Evolutionary conservation across 1,139 yeast genomes (phyloP).

Genomic region (Sugiyamaella paludigena): DNA sequence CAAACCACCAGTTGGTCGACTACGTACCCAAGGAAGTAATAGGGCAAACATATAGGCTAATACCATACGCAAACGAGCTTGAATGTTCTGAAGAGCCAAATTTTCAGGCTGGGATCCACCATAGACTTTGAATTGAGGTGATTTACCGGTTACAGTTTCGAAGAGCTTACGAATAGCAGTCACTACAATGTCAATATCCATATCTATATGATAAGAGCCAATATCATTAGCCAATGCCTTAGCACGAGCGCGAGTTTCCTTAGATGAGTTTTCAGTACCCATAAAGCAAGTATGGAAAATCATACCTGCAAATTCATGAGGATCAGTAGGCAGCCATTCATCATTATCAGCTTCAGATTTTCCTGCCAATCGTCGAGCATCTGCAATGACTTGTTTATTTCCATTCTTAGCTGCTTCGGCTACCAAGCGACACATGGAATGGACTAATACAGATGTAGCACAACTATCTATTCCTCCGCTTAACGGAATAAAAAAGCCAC

Average conservation of each 20-base stretch:
- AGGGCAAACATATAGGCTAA: constrained; percentile 91
- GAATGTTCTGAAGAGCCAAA: constrained; percentile 90
- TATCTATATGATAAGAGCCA: constrained; percentile 87
- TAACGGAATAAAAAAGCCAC: constrained; percentile 88
- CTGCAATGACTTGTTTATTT: constrained; percentile 69
- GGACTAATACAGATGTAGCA: constrained; percentile 93
- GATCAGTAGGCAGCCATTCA: constrained; percentile 65
- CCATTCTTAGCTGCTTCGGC: constrained; percentile 63
- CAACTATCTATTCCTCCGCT: constrained; percentile 98
- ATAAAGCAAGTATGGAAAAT: constrained; percentile 88
- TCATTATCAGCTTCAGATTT: constrained; percentile 42
- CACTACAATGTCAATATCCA: constrained; percentile 87
- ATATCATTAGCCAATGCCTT: constrained; percentile 67
- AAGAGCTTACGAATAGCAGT: constrained; percentile 70
- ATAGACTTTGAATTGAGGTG: constrained; percentile 82
- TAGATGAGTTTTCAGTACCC: constrained; percentile 93
- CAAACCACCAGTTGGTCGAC: constrained; percentile 65
- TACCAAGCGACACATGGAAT: constrained; percentile 89
- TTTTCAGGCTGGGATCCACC: constrained; percentile 94
- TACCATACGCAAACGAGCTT: constrained; percentile 94
- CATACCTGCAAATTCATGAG: constrained; percentile 70
- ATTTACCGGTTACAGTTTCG: constrained; percentile 85
- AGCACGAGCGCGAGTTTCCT: constrained; percentile 84
- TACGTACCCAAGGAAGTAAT: constrained; percentile 90
- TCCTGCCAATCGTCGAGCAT: constrained; percentile 63